Evolutionary conservation across 2,329 filamentous ascomycete species (phyloP), one percentile per base, ranked within the genome.

Genomic region (Incumbomyces lentus): DNA sequence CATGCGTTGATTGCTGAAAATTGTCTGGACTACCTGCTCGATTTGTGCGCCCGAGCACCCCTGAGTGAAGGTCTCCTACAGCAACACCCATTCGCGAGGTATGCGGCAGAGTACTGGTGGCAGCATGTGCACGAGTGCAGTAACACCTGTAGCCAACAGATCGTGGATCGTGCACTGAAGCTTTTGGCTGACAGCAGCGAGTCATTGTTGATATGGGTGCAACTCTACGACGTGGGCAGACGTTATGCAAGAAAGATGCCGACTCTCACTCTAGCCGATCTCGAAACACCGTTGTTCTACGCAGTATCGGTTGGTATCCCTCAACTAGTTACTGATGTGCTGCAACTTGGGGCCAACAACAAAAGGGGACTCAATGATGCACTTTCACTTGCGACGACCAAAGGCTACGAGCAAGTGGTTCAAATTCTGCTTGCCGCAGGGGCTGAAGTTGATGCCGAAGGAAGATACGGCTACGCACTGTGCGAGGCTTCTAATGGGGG

Each of bases 1-100:
- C 46, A 51, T 33, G 7, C 14, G 11, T 13, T 42, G 6, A 46
- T 51, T 37, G 46, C 49, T 29, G 32, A 51, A 35, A 17, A 39
- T 26, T 5, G 22, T 26, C 22, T 26, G 22, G 22, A 26, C 22
- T 26, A 26, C 22, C 22, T 26, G 22, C 22, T 49, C 2, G 19
- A 51, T 14, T 16, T 49, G 35, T 6, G 16, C 29, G 19, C 38
- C 13, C 11, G 42, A 11, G 22, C 35, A 31, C 49, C 40, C 12
- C 16, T 46, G 22, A 46, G 46, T 3, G 13, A 39, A 18, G 18
- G 18, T 16, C 5, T 39, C n/a, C 36, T 39, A 6, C n/a, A 16
- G 19, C 36, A 22, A 14, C 18, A 39, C 18, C 36, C 36, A 6
- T 22, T 39, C 12, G 5, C 36, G n/a, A 13, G 18, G 18, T 39